These are phyloP conservation scores for Hsuehochloa calcarea DNA, from an alignment of 176 grass and related monocot species.

Conservation along the genomic window DNA sequence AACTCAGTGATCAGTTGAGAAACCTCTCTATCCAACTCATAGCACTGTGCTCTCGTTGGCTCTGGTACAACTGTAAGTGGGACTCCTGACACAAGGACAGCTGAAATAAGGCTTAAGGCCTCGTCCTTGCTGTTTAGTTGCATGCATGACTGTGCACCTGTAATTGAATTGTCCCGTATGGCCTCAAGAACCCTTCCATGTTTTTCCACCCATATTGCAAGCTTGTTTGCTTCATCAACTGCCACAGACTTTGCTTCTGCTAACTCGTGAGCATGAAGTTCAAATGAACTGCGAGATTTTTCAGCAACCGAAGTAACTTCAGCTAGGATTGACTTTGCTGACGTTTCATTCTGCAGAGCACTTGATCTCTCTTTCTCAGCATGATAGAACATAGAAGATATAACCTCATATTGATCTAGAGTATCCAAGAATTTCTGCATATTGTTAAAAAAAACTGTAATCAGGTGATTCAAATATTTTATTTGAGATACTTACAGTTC, in stretches of 20 bases:
- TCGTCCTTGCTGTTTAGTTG: constrained; percentile 55
- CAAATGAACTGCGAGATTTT: constrained; percentile 70
- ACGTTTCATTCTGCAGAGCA: constrained; percentile 78
- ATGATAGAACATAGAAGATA: constrained; percentile 74
- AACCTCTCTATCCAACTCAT: constrained; percentile 90
- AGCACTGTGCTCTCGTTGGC: constrained; percentile 77
- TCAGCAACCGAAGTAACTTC: constrained; percentile 77
- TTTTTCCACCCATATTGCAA: constrained; percentile 80
- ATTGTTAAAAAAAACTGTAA: constrained; percentile 13
- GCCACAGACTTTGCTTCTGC: constrained; percentile 63
- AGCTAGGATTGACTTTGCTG: constrained; percentile 71
- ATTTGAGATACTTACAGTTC: constrained; percentile 23
- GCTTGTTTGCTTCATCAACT: constrained; percentile 68
- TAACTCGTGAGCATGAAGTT: constrained; percentile 74
- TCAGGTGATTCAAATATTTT: constrained; percentile 13
- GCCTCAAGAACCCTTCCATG: constrained; percentile 79
- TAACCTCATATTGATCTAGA: constrained; percentile 72
- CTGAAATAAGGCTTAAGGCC: constrained; percentile 73
- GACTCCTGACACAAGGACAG: constrained; percentile 76
- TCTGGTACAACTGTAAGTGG: constrained; percentile 95
- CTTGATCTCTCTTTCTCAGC: constrained; percentile 89
- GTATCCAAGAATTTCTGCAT: constrained; percentile 68
- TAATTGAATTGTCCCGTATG: constrained; percentile 60
- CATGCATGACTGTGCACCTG: constrained; percentile 34
- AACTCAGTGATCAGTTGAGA: constrained; percentile 77